Conservation (phyloP, 1,139 yeast genomes). For the Geotrichum macrosporum region DNA sequence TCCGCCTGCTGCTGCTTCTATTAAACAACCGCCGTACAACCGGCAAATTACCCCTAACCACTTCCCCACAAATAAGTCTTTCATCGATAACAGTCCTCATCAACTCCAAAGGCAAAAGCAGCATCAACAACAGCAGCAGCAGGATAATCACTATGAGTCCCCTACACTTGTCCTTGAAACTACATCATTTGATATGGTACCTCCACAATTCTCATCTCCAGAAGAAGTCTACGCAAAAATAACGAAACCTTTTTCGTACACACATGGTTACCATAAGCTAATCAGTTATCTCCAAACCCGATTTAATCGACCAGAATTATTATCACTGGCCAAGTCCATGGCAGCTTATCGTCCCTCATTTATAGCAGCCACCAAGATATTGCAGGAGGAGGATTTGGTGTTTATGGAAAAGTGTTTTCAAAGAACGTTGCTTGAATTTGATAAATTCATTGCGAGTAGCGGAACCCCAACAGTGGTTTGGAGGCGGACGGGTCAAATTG, state of each 20-base stretch:
- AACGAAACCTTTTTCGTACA: constrained; percentile 68
- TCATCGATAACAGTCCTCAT: background rate
- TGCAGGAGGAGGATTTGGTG: constrained; percentile 83
- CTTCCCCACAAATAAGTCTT: background rate
- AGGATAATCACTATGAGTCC: background rate
- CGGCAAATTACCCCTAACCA: constrained; percentile 4
- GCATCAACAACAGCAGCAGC: background rate
- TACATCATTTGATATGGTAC: background rate
- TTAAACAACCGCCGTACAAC: background rate
- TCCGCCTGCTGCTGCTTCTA: background rate
- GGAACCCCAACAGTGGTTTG: constrained; percentile 95
- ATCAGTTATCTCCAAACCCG: constrained; percentile 69
- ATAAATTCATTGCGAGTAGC: constrained; percentile 69
- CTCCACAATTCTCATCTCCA: constrained; percentile 23
- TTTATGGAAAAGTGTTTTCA: constrained; percentile 96
- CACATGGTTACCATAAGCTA: constrained; percentile 81
- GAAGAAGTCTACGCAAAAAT: constrained; percentile 32
- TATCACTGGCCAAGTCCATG: constrained; percentile 82
- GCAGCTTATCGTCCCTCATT: constrained; percentile 87
- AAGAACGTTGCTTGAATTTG: constrained; percentile 79
- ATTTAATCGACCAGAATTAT: constrained; percentile 65
- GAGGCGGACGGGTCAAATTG: constrained; percentile 94
- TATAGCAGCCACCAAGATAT: constrained; percentile 83
- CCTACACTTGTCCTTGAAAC: background rate
- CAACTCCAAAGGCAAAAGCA: background rate